Base-by-base conservation (phyloP, 257 asterid genomes). In the Solanum acaule region DNA sequence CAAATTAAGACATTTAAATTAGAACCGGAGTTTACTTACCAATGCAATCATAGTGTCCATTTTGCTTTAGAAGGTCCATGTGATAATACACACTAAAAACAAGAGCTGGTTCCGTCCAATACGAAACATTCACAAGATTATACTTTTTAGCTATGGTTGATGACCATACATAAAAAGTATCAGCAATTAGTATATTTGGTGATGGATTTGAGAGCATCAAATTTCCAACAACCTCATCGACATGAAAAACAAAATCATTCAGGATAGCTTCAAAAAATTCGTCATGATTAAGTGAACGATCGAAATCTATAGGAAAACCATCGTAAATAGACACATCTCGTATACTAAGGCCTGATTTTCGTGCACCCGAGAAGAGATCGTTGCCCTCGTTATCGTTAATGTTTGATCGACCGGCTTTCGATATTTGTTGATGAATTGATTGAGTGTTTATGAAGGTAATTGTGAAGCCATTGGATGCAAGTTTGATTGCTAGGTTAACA, bases 71-170 rank as follows among this genome's bases (percentile, higher is more conserved):
- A 92, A 95, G 93, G 87, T 94, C 95, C 68, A 95, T 79, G 88
- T 95, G 98, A 83, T 95, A 95, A 87, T 95, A 94, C 68, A 95
- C 38, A 8, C 93, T 92, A 86, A 95, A 88, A 25, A 92, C 95
- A 63, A 94, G 81, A 71, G 95, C 97, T 23, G 97, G 96, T 35
- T 95, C 95, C 22, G 97, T 94, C 98, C 97, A 94, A 72, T 92
- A 93, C 6, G 97, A 95, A 3, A 92, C 94, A 70, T 89, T 86
- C 6, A 94, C 96, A 61, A 95, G 87, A 82, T 90, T 89, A 76
- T 92, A 87, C 89, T 93, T 95, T 88, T 83, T 84, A 68, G 95
- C 95, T 70, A 94, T 89, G 67, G 90, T 89, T 34, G 96, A 93
- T 40, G 93, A 88, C 97, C 96, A 95, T 2, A 92, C 91, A 31